These are phyloP conservation scores for Cutaneotrichosporon sp. DNA, from an alignment of 1,284 basidiomycete genomes.

Conservation along the genomic window DNA sequence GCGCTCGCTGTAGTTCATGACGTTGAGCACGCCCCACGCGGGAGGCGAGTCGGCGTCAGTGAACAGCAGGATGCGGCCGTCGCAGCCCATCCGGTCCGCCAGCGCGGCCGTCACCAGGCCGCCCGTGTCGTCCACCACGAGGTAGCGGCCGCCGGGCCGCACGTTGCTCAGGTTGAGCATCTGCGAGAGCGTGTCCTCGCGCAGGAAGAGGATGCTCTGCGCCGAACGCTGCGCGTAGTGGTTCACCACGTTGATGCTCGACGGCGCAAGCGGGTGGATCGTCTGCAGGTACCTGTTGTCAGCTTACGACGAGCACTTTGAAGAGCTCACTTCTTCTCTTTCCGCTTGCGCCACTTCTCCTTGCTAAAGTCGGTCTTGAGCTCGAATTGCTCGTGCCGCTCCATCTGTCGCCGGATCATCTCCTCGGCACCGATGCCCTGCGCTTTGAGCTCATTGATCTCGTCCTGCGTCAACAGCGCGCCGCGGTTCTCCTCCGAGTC, in stretches of 20 bases:
- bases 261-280: conserved; percentile 86
- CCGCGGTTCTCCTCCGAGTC: conserved; percentile 62
- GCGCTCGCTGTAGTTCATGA: conserved; percentile 81
- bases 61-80: conserved; percentile 79
- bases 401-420: conserved; percentile 90
- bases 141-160: conserved; percentile 78
- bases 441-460: conserved; percentile 68
- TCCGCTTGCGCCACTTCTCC: conserved; percentile 92
- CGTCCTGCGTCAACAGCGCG: conserved; percentile 67
- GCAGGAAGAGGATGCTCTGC: conserved; percentile 76
- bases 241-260: conserved; percentile 81
- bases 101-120: conserved; percentile 85
- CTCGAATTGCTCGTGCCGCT: conserved; percentile 82
- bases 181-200: conserved; percentile 86
- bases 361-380: conserved; percentile 96
- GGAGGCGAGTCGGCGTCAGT: conserved; percentile 92
- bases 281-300: conserved; percentile 76
- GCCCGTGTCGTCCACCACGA: conserved; percentile 90
- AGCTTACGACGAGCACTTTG: too few relatives aligned
- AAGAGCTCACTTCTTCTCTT: conserved; percentile 80
- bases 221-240: conserved; percentile 73
- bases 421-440: conserved; percentile 62
- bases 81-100: conserved; percentile 80
- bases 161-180: conserved; percentile 82
- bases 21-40: conserved; percentile 77